Conservation (phyloP, 805 yeast species). For the Ogataea nonfermentans region DNA sequence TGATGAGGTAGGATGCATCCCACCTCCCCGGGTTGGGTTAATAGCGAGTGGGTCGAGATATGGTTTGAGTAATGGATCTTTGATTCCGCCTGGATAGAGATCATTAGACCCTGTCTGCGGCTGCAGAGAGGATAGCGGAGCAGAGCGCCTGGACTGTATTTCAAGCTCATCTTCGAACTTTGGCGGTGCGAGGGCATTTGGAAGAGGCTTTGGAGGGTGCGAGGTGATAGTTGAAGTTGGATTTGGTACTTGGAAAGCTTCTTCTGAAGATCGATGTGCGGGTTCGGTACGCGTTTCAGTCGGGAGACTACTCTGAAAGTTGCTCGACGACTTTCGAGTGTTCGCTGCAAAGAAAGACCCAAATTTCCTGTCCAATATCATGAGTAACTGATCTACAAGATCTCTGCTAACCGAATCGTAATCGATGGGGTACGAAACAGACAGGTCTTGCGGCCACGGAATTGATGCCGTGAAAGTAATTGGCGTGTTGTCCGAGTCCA, state of each 20-base stretch:
- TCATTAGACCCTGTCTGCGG: constrained; percentile 48
- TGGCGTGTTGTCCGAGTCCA: constrained; percentile 1
- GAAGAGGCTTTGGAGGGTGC: constrained; percentile 18
- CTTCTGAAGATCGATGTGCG: too few relatives aligned
- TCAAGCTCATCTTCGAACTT: constrained; percentile 54
- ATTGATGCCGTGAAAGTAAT: neutral
- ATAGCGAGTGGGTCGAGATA: constrained; percentile 40
- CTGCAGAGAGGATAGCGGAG: constrained; percentile 1
- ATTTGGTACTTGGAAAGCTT: neutral
- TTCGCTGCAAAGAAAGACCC: constrained; percentile 2
- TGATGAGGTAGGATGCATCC: constrained; percentile 52
- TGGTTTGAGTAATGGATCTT: constrained; percentile 43
- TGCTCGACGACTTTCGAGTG: neutral
- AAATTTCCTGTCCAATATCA: constrained; percentile 1
- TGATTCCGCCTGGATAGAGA: constrained; percentile 42
- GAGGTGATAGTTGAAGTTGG: constrained; percentile 5
- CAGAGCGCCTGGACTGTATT: constrained; percentile 20
- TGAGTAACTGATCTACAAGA: neutral
- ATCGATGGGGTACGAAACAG: constrained; percentile 3
- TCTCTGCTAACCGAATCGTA: neutral
- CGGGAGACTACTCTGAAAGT: too few relatives aligned
- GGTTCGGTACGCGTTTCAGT: too few relatives aligned
- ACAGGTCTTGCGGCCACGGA: neutral
- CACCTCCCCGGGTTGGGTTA: constrained; percentile 36
- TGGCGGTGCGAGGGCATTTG: constrained; percentile 40